phyloP scores from a whole-genome alignment of 1,284 basidiomycete species.

The Vanrija sp. region DNA sequence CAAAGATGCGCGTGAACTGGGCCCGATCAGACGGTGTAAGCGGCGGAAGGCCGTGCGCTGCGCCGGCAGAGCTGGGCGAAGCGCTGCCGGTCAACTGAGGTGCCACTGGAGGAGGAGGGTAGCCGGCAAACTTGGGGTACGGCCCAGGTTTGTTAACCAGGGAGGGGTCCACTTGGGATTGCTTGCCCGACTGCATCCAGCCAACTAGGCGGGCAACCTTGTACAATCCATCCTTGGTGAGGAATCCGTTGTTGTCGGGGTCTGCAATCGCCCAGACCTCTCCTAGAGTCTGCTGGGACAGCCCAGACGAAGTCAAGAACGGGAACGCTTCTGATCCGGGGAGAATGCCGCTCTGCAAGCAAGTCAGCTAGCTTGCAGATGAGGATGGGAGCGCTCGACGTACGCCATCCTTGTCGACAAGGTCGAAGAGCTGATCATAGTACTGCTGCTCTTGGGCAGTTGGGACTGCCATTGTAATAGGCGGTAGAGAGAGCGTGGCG shows the following conservation, averaged over 20 bases:
- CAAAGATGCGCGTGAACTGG: conserved; percentile 78
- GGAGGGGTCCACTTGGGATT: conserved; percentile 23
- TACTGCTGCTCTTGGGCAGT: conserved; percentile 36
- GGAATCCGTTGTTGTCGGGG: conserved; percentile 85
- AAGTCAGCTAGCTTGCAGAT: not conserved
- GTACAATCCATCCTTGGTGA: conserved; percentile 79
- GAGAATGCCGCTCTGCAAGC: conserved; percentile 63
- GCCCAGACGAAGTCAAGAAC: conserved; percentile 72
- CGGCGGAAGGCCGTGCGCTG: conserved; percentile 54
- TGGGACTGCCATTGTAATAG: conserved; percentile 4
- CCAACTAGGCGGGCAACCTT: conserved; percentile 85
- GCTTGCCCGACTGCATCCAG: conserved; percentile 76
- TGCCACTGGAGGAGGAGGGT: conserved; percentile 54
- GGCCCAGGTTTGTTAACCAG: conserved; percentile 60
- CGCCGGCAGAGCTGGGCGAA: conserved; percentile 1
- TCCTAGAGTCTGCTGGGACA: conserved; percentile 72
- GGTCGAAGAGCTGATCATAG: conserved; percentile 45
- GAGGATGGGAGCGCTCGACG: conserved; percentile 8
- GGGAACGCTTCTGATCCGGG: conserved; percentile 80
- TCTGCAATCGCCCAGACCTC: conserved; percentile 94
- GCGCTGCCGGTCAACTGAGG: conserved; percentile 50
- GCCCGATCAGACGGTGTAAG: conserved; percentile 72
- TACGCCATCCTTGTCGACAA: conserved; percentile 43
- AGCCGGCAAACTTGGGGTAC: conserved; percentile 71
- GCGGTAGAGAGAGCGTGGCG: not conserved